Conservation (phyloP, 371 early-diverging fungal species). For the Mucor velutinosus region DNA sequence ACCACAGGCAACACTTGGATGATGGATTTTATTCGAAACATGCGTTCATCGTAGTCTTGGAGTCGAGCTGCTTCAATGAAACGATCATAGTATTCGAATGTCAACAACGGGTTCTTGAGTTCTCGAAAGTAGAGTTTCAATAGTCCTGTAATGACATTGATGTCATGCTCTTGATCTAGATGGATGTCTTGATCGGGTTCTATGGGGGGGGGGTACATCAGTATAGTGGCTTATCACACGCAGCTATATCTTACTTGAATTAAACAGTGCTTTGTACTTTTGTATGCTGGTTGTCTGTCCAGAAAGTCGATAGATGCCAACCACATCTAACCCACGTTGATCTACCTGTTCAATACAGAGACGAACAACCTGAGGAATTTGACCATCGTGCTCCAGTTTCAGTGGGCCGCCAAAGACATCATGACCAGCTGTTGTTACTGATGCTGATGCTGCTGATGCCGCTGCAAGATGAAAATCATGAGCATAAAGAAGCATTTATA, state of each 20-base stretch:
- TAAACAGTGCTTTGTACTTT: slow-evolving; percentile 60
- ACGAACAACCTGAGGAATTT: slow-evolving; percentile 64
- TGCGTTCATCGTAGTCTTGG: slow-evolving; percentile 71
- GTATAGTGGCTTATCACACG: neutral
- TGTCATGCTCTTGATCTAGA: slow-evolving; percentile 63
- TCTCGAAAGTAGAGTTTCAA: slow-evolving; percentile 85
- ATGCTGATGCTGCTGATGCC: neutral
- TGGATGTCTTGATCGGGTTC: slow-evolving; percentile 29
- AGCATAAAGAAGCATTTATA: neutral
- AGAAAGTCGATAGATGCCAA: slow-evolving; percentile 84
- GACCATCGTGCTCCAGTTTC: slow-evolving; percentile 36
- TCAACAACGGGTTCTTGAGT: slow-evolving; percentile 73
- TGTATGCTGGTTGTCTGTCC: slow-evolving; percentile 75
- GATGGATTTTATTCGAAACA: slow-evolving; percentile 66
- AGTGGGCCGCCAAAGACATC: slow-evolving; percentile 70
- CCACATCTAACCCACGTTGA: slow-evolving; percentile 57
- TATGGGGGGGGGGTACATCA: neutral
- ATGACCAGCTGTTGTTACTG: neutral
- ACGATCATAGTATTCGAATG: slow-evolving; percentile 74
- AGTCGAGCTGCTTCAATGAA: slow-evolving; percentile 76
- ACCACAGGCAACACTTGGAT: slow-evolving; percentile 68
- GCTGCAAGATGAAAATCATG: neutral
- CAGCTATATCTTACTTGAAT: slow-evolving; percentile 41
- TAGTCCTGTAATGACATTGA: slow-evolving; percentile 75
- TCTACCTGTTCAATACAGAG: slow-evolving; percentile 71